Evolutionary conservation across 805 yeast genomes (phyloP).

Genomic region (Monosporozyma aerobia): DNA sequence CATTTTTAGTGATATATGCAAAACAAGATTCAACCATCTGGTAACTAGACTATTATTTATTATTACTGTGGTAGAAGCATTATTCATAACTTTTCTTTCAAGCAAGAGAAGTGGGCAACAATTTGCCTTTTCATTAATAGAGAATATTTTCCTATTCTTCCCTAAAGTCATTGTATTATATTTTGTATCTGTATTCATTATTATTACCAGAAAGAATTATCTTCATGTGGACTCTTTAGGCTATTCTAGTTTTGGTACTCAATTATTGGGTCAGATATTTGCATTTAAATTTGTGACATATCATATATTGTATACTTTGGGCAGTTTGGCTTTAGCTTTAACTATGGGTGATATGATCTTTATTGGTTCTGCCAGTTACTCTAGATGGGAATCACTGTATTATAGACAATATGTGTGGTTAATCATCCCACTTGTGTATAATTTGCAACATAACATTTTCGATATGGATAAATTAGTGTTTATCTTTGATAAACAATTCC

Average conservation of each 20-base stretch:
- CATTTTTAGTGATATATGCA: conserved; percentile 34
- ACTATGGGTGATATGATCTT: conserved; percentile 18
- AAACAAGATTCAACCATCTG: conserved; percentile 33
- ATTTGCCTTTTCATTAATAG: conserved; percentile 15
- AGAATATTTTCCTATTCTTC: conserved; percentile 19
- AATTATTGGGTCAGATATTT: conserved; percentile 22
- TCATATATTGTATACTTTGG: conserved; percentile 12
- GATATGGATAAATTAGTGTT: conserved; percentile 49
- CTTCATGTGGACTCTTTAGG: conserved; percentile 31
- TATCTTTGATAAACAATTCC: conserved; percentile 31
- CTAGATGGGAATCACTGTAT: neutral
- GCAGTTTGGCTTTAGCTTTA: conserved; percentile 18
- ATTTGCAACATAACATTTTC: conserved; percentile 41
- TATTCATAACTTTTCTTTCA: conserved; percentile 18
- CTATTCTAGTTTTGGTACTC: conserved; percentile 18
- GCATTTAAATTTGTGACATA: conserved; percentile 26
- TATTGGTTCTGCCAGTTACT: conserved; percentile 7
- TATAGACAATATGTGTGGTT: conserved; percentile 27
- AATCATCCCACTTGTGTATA: conserved; percentile 37
- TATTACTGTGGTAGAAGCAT: conserved; percentile 21
- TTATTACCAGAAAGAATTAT: conserved; percentile 34
- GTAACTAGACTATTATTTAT: conserved; percentile 30
- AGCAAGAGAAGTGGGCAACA: conserved; percentile 6
- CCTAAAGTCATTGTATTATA: conserved; percentile 24
- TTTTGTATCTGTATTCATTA: conserved; percentile 27